Evolutionary conservation across 2,329 filamentous ascomycete species (phyloP).

Genomic region (Neonectria hederae): DNA sequence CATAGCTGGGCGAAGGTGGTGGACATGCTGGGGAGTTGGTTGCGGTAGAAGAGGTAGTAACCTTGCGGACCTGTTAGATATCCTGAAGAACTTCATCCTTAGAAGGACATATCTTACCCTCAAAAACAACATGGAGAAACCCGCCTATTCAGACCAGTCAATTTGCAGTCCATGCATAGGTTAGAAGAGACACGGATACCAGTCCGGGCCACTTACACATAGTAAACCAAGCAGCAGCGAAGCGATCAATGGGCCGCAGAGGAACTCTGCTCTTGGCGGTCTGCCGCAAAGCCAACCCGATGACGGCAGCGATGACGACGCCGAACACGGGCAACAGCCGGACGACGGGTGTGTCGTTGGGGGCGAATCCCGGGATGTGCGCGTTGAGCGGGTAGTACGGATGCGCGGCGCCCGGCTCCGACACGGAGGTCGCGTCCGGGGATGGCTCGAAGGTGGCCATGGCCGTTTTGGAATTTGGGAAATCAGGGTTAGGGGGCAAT

Average conservation of each 20-base stretch:
- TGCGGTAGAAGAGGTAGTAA: slow-evolving; percentile 80
- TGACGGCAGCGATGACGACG: slow-evolving; percentile 47
- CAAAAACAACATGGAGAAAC: slow-evolving; percentile 82
- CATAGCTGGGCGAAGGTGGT: slow-evolving; percentile 85
- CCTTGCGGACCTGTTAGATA: slow-evolving; percentile 52
- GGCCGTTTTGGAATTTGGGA: slow-evolving; percentile 8
- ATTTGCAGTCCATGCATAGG: neutral
- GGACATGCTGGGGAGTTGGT: slow-evolving; percentile 71
- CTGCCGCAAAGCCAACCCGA: slow-evolving; percentile 46
- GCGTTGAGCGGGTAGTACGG: slow-evolving; percentile 61
- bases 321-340: slow-evolving; percentile 51
- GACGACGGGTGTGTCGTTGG: slow-evolving; percentile 54
- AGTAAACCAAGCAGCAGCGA: slow-evolving; percentile 63
- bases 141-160: slow-evolving; percentile 57
- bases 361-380: slow-evolving; percentile 54
- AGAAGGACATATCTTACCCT: slow-evolving; percentile 60
- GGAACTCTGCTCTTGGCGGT: slow-evolving; percentile 31
- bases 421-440: neutral
- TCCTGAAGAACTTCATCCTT: no score
- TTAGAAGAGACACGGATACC: neutral
- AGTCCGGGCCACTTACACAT: slow-evolving; percentile 56
- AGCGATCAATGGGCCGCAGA: slow-evolving; percentile 49
- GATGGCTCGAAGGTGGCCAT: slow-evolving; percentile 7
- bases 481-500: neutral
- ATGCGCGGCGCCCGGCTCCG: slow-evolving; percentile 44